phyloP scores from a whole-genome alignment of 1,139 yeast genomes.

The Kodamaea anthophila region DNA sequence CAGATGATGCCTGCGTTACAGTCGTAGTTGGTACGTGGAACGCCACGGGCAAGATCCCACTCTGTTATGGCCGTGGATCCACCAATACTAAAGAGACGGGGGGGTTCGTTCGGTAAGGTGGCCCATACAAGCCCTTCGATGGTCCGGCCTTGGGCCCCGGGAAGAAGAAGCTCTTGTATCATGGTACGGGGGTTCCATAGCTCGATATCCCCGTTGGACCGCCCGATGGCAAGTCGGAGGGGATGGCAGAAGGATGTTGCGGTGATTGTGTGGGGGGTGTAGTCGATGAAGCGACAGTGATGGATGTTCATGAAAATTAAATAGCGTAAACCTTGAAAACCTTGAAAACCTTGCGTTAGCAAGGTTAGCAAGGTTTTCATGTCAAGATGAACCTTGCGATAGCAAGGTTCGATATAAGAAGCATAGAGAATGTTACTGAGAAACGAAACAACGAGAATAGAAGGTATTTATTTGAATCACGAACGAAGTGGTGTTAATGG shows the following conservation, averaged over 20 bases:
- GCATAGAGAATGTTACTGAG: no score
- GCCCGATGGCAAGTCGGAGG: slow-evolving; percentile 84
- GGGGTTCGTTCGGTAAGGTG: slow-evolving; percentile 28
- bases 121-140: slow-evolving; percentile 90
- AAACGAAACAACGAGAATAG: no score
- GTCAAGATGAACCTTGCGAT: no score
- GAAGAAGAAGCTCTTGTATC: slow-evolving; percentile 55
- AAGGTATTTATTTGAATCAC: no score
- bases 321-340: no score
- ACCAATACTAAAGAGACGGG: slow-evolving; percentile 85
- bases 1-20: slow-evolving; percentile 93
- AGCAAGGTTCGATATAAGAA: no score
- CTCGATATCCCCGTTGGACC: slow-evolving; percentile 92
- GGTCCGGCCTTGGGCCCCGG: slow-evolving; percentile 78
- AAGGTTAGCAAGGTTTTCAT: no score
- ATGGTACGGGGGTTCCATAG: slow-evolving; percentile 86
- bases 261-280: slow-evolving; percentile 79
- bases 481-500: no score
- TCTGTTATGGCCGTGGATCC: slow-evolving; percentile 90
- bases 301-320: slow-evolving; percentile 60
- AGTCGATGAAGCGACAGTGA: slow-evolving; percentile 89
- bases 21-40: slow-evolving; percentile 71
- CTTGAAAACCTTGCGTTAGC: no score
- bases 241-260: slow-evolving; percentile 73
- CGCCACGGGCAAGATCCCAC: slow-evolving; percentile 77